Evolutionary conservation across 2,329 filamentous ascomycete genomes (phyloP).

Genomic region (Geosmithia putterillii): DNA sequence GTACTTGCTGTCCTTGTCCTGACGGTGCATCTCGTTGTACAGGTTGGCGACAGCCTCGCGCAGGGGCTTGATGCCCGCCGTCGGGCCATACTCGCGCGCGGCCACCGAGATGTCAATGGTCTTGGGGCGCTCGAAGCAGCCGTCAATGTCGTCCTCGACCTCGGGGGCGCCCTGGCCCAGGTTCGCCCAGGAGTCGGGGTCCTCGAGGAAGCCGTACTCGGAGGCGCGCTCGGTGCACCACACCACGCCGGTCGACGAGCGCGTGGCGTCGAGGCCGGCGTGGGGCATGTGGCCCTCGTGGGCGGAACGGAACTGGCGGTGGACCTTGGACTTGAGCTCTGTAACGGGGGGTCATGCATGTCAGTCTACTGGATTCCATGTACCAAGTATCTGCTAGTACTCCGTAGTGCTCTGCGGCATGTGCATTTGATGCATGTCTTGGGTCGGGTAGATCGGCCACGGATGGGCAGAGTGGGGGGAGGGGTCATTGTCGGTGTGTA

Average conservation of each 20-base stretch:
- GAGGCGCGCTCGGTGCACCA: conserved; percentile 83
- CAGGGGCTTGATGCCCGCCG: conserved; percentile 84
- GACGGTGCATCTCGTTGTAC: conserved; percentile 85
- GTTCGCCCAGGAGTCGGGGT: conserved; percentile 80
- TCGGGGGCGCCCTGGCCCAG: conserved; percentile 89
- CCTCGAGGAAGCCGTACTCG: conserved; percentile 78
- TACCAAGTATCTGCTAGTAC: neutral
- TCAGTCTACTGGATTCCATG: conserved; percentile 1
- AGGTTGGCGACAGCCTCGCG: conserved; percentile 80
- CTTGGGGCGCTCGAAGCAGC: conserved; percentile 73
- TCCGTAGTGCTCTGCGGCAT: neutral
- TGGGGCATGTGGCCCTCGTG: conserved; percentile 88
- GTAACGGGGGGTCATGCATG: conserved; percentile 3
- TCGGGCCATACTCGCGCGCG: conserved; percentile 83
- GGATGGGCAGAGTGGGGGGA: too few relatives aligned
- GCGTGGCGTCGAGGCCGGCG: conserved; percentile 77
- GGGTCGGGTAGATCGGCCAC: too few relatives aligned
- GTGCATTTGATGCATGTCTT: neutral
- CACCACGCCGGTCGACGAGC: conserved; percentile 85
- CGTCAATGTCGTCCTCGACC: conserved; percentile 83
- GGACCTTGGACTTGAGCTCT: conserved; percentile 77
- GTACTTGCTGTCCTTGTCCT: conserved; percentile 81
- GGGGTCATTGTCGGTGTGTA: neutral
- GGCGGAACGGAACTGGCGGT: conserved; percentile 78
- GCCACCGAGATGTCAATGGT: conserved; percentile 66